A percentile compares a stretch with the other conserved stretches of the same genome.
These are phyloP conservation scores for Moesziomyces sp. DNA, from an alignment of 1,284 basidiomycete genomes.

Conservation along the genomic window DNA sequence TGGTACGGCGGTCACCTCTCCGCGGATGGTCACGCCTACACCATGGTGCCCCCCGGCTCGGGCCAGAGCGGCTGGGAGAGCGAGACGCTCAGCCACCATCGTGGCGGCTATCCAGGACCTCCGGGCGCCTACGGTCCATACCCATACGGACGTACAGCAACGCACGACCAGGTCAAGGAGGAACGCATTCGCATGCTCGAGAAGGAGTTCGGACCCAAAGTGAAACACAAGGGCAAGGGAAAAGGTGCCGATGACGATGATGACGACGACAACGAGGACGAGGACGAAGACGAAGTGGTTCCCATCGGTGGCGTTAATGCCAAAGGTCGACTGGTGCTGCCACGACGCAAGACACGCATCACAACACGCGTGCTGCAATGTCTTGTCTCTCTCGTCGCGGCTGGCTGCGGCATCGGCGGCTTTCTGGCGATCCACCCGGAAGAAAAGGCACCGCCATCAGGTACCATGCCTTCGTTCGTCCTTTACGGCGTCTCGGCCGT, in stretches of 20 bases:
- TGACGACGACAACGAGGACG: constrained; percentile 31
- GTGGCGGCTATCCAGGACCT: constrained; percentile 1
- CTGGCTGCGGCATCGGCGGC: constrained; percentile 47
- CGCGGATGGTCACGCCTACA: constrained; percentile 61
- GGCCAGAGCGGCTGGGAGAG: constrained; percentile 60
- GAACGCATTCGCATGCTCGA: constrained; percentile 60
- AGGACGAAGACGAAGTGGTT: constrained; percentile 25
- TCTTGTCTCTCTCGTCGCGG: constrained; percentile 39
- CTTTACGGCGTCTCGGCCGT: constrained; percentile 47
- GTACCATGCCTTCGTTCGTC: constrained; percentile 42
- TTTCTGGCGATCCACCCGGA: constrained; percentile 45
- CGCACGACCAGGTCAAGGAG: constrained; percentile 50
- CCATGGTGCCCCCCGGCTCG: constrained; percentile 46
- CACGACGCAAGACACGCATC: constrained; percentile 32
- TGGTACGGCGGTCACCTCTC: constrained; percentile 62
- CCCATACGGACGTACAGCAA: constrained; percentile 18
- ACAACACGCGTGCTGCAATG: constrained; percentile 38
- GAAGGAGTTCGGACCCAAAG: constrained; percentile 55
- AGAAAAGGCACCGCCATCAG: constrained; percentile 30
- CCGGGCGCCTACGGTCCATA: constrained; percentile 10
- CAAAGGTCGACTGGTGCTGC: constrained; percentile 37
- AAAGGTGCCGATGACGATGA: constrained; percentile 18
- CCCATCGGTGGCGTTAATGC: constrained; percentile 41
- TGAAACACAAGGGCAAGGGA: constrained; percentile 34
- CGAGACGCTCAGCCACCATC: constrained; percentile 44